phyloP scores from a whole-genome alignment of 2,329 filamentous ascomycete species.

The Septoria linicola region DNA sequence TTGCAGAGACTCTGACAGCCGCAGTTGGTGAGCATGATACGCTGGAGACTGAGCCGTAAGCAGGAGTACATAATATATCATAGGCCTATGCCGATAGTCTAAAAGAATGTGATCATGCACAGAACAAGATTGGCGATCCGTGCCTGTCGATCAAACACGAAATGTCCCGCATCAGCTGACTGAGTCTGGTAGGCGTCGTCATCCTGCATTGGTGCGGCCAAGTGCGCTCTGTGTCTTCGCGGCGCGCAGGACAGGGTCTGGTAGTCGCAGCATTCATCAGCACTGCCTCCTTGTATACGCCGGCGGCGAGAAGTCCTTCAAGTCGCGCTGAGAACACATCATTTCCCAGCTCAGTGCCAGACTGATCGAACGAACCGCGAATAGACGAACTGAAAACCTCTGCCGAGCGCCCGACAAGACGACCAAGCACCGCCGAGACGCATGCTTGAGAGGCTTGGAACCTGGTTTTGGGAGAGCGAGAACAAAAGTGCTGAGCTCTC shows the following conservation, averaged over 20 bases:
- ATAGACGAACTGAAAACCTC: no score
- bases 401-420: neutral
- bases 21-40: no score
- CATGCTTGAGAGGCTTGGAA: neutral
- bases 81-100: no score
- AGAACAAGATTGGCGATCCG: neutral
- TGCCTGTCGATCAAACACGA: constrained; percentile 6
- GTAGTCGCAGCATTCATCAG: no score
- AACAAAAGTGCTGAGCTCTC: neutral
- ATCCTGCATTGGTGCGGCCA: neutral
- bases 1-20: no score
- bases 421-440: neutral
- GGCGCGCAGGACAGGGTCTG: neutral
- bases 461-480: neutral
- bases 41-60: no score
- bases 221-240: neutral
- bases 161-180: neutral
- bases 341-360: neutral
- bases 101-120: no score
- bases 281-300: neutral
- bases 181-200: neutral
- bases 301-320: neutral
- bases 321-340: no score
- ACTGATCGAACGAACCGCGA: neutral
- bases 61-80: no score